Evolutionary conservation across 306 rosid genomes (phyloP).

Genomic region (Trifolium dubium): DNA sequence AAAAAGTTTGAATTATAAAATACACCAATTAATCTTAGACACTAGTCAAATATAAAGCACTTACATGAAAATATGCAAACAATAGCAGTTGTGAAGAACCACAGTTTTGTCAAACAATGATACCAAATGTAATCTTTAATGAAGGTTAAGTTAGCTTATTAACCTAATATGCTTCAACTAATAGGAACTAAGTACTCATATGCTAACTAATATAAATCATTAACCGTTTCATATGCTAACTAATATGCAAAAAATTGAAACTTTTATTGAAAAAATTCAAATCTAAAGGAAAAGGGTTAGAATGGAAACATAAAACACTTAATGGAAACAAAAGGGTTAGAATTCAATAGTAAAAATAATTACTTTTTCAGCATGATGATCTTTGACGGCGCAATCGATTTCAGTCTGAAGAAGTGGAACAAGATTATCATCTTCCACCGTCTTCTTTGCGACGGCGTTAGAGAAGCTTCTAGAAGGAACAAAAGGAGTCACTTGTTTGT

Average conservation of each 20-base stretch:
- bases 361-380: conserved; percentile 10
- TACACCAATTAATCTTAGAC: neutral
- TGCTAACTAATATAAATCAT: no score
- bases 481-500: conserved; percentile 33
- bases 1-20: no score
- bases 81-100: neutral
- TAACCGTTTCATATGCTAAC: no score
- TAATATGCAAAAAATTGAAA: no score
- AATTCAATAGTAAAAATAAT: neutral
- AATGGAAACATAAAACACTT: neutral
- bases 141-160: no score
- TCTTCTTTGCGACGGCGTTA: conserved; percentile 43
- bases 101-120: neutral
- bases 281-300: neutral
- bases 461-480: conserved; percentile 55
- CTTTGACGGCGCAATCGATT: conserved; percentile 60
- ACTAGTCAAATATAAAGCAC: neutral
- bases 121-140: neutral
- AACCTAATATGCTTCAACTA: neutral
- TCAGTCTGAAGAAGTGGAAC: conserved; percentile 50
- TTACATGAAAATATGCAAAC: neutral
- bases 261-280: no score
- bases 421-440: conserved; percentile 45
- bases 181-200: no score
- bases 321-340: neutral